Evolutionary conservation across 305 asterid species (phyloP).

Genomic region (Fraxinus xanthoxyloides): DNA sequence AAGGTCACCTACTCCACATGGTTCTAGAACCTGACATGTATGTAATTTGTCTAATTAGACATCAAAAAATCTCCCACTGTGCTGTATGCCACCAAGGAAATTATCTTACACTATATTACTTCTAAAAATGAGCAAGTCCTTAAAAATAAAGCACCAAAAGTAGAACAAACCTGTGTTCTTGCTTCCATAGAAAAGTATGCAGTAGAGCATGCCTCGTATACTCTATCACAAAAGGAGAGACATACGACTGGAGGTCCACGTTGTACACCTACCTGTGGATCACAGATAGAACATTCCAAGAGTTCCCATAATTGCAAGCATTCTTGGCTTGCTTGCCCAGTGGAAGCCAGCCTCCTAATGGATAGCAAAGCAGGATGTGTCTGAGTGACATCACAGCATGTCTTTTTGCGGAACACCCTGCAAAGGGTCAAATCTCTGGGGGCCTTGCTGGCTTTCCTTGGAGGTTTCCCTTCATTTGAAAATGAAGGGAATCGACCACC

Average conservation of each 20-base stretch:
- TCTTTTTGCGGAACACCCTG: conserved; percentile 77
- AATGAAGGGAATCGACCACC: conserved; percentile 90
- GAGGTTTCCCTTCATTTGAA: conserved; percentile 76
- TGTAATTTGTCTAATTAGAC: conserved; percentile 29
- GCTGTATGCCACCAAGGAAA: not conserved
- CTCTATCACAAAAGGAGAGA: conserved; percentile 73
- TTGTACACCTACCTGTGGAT: conserved; percentile 77
- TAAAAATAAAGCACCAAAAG: conserved; percentile 6
- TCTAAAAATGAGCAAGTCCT: conserved; percentile 7
- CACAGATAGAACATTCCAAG: conserved; percentile 90
- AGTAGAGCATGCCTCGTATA: conserved; percentile 68
- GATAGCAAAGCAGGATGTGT: conserved; percentile 83
- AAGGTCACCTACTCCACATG: conserved; percentile 79
- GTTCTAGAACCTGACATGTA: conserved; percentile 78
- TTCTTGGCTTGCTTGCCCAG: conserved; percentile 91
- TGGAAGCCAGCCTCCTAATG: conserved; percentile 76
- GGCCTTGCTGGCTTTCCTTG: conserved; percentile 75
- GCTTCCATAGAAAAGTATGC: conserved; percentile 87
- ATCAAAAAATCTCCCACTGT: conserved; percentile 4
- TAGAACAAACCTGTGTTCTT: conserved; percentile 65
- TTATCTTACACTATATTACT: not conserved
- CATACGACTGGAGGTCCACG: conserved; percentile 81
- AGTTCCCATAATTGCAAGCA: conserved; percentile 94
- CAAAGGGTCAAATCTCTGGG: conserved; percentile 80
- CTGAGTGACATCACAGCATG: conserved; percentile 89